Base-by-base conservation (phyloP, 108 stramenopile species). In the Cyclotella baltica region DNA sequence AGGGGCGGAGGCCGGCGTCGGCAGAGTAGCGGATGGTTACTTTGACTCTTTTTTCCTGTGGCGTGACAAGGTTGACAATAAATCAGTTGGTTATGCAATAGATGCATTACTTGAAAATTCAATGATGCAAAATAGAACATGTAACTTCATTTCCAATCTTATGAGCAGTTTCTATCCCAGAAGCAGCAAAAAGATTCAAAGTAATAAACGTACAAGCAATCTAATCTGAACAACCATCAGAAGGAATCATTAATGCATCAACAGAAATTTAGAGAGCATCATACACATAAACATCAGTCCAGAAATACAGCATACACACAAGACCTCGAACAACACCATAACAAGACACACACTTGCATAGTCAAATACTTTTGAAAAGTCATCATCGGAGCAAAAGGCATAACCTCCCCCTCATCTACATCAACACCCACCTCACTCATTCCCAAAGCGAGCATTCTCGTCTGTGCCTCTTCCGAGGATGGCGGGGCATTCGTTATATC, bases 21-120 rank as follows among this genome's bases (percentile, higher is more conserved):
- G 76, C 84, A 4, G 88, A 86, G 67, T 90, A 95, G 53, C 90
- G 90, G 55, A 95, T 86, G 16, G 88, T 81, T 3, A 92, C 91
- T 36, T 79, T 74, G 43, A 95, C 93, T 53, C 90, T 67, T 63
- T 89, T 89, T 55, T 86, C 84, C 79, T 85, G 69, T 46, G 71
- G 47, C 23, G 69, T 46, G 71, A 62, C 23, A 43, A 55, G 19
- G 64, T 55, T 27, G 40, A 22, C 38, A 29, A 30, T 11, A 59
- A 33, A 4, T 5, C 11, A 4, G 55, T 70, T 59, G 61, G n/a
- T 18, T 22, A 6, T 48, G 36, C 18, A 53, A 61, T 15, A 34
- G 1, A 20, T 27, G 11, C n/a, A n/a, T n/a, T n/a, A n/a, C n/a
- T n/a, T n/a, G n/a, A 16, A 1, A 31, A 31, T 20, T 61, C 59